These are phyloP conservation scores for Lactifluus rugatus DNA, from an alignment of 768 basidiomycete genomes.

Conservation along the genomic window DNA sequence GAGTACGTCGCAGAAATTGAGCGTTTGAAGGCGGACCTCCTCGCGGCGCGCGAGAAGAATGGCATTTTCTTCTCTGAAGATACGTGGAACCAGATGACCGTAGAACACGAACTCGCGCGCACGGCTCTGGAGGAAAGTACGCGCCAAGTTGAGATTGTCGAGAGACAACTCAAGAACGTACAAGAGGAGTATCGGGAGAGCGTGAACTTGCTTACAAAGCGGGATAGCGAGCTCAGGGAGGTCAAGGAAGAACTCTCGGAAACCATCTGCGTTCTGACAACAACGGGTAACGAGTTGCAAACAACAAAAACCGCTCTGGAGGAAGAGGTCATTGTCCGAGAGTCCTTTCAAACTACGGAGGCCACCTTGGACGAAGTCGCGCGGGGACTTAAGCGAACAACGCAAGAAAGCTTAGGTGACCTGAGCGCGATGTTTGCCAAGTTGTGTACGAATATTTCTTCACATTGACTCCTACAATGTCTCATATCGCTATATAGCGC, in stretches of 20 bases:
- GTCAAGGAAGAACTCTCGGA: slow-evolving; percentile 47
- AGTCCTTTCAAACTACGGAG: slow-evolving; percentile 73
- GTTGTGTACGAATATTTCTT: slow-evolving; percentile 46
- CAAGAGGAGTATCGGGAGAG: slow-evolving; percentile 90
- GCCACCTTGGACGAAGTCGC: slow-evolving; percentile 63
- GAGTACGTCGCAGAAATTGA: slow-evolving; percentile 94
- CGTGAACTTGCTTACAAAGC: slow-evolving; percentile 61
- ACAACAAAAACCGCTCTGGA: slow-evolving; percentile 52
- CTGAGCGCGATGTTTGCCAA: slow-evolving; percentile 68
- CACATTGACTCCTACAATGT: neutral
- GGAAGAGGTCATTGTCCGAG: slow-evolving; percentile 69
- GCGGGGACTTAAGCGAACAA: slow-evolving; percentile 50
- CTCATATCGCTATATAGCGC: slow-evolving; percentile 39
- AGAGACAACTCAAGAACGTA: slow-evolving; percentile 67
- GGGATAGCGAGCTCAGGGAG: slow-evolving; percentile 65
- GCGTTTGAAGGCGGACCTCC: slow-evolving; percentile 78
- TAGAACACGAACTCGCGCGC: slow-evolving; percentile 65
- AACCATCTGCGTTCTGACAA: slow-evolving; percentile 42
- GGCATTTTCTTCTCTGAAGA: slow-evolving; percentile 92
- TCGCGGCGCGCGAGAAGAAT: slow-evolving; percentile 91
- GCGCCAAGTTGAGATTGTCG: slow-evolving; percentile 74
- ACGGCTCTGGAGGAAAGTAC: slow-evolving; percentile 77
- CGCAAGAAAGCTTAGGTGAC: slow-evolving; percentile 61
- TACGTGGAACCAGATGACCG: slow-evolving; percentile 73
- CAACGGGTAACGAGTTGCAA: slow-evolving; percentile 49